phyloP scores from a whole-genome alignment of 257 asterid genomes.

The Dorcoceras hygrometricum region DNA sequence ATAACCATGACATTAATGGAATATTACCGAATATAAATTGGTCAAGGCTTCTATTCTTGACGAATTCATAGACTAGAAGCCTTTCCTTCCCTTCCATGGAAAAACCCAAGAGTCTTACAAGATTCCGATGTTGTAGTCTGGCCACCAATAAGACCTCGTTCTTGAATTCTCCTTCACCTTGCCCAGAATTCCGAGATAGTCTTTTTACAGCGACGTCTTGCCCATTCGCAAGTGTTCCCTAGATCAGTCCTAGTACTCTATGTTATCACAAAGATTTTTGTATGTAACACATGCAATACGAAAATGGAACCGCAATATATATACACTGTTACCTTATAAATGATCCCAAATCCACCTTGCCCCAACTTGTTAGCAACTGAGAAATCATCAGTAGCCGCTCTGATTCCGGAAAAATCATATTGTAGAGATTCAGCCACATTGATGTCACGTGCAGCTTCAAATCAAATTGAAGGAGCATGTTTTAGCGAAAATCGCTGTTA shows the following conservation, averaged over 20 bases:
- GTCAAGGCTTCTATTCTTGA: constrained; percentile 12
- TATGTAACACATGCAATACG: too few species aligned
- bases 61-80: constrained; percentile 4
- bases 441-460: neutral
- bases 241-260: too few species aligned
- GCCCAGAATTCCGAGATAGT: constrained; percentile 28
- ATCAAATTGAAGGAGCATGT: too few species aligned
- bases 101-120: constrained; percentile 24
- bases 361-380: constrained; percentile 17
- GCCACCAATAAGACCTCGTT: constrained; percentile 27
- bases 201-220: constrained; percentile 34
- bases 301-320: too few species aligned
- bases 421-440: constrained; percentile 3
- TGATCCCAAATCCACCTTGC: constrained; percentile 17
- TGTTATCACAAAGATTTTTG: too few species aligned
- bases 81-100: constrained; percentile 5
- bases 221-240: constrained; percentile 14
- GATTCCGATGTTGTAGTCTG: constrained; percentile 26
- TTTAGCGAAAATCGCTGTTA: neutral
- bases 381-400: constrained; percentile 14
- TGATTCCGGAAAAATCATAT: constrained; percentile 8
- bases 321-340: too few species aligned
- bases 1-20: neutral
- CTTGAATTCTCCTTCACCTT: constrained; percentile 40
- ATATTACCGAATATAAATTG: constrained; percentile 3